Conservation (phyloP, 2,329 filamentous ascomycete species). For the Penicillium sp. region DNA sequence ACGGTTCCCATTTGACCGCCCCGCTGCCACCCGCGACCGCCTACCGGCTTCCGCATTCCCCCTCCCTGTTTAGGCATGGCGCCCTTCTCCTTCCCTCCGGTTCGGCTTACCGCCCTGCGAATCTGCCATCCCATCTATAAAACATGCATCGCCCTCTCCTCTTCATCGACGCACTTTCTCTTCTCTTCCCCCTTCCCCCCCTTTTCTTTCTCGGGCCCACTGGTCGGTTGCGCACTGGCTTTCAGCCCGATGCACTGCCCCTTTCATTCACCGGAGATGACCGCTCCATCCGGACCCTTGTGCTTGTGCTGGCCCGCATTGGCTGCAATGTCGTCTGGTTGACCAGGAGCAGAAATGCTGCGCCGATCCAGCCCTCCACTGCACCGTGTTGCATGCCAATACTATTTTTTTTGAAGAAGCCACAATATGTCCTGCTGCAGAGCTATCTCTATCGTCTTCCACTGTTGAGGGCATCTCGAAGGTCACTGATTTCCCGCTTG, state of each 20-base stretch:
- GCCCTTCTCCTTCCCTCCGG: neutral
- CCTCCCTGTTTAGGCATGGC: constrained; percentile 15
- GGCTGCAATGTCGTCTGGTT: constrained; percentile 2
- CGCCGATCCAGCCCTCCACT: constrained; percentile 3
- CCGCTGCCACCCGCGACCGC: constrained; percentile 10
- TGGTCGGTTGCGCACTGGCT: constrained; percentile 1
- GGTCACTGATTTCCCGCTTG: constrained; percentile 1
- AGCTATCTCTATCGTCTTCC: constrained; percentile 7
- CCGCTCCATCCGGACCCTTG: constrained; percentile 5
- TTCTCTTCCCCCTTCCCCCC: constrained; percentile 1
- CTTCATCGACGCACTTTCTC: constrained; percentile 22
- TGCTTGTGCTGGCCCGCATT: constrained; percentile 5
- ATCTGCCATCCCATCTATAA: constrained; percentile 24
- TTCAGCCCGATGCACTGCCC: constrained; percentile 6
- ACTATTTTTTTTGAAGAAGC: neutral
- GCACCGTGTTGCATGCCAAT: constrained; percentile 1
- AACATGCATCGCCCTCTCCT: constrained; percentile 18
- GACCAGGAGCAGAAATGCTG: constrained; percentile 2
- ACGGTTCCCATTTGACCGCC: constrained; percentile 17
- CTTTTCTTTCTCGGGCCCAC: constrained; percentile 7
- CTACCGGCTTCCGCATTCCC: constrained; percentile 10
- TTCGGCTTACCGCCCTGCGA: constrained; percentile 5
- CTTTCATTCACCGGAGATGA: constrained; percentile 11
- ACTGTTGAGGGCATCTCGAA: neutral
- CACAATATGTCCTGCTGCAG: constrained; percentile 1